These are phyloP conservation scores for Dittrichia graveolens DNA, from an alignment of 129 eudicot genomes.

Conservation along the genomic window DNA sequence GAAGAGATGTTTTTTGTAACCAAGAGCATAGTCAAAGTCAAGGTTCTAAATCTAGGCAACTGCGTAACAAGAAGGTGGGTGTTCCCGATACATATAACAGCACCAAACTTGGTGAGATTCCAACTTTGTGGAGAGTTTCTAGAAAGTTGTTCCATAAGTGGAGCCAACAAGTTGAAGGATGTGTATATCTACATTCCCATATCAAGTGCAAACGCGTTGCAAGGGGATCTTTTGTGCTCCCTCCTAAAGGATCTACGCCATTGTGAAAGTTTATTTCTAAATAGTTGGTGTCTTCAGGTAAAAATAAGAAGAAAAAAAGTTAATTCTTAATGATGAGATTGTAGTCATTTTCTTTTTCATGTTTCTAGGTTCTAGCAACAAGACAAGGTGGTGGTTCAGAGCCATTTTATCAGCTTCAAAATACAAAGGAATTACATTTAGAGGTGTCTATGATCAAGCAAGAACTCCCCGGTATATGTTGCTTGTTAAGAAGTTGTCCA, in stretches of 20 bases:
- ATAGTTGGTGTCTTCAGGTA: constrained; percentile 33
- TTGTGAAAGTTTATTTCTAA: constrained; percentile 4
- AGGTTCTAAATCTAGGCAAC: background rate
- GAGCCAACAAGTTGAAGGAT: background rate
- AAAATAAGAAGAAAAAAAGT: background rate
- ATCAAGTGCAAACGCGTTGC: background rate
- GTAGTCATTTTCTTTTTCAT: background rate
- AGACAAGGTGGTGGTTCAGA: background rate
- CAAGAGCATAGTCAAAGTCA: constrained; percentile 4
- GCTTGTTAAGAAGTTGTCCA: constrained; percentile 16
- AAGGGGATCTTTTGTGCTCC: background rate
- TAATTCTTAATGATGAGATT: background rate
- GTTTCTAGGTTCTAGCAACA: constrained; percentile 20
- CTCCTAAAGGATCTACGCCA: constrained; percentile 5
- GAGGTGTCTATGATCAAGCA: constrained; percentile 5
- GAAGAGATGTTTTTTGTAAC: background rate
- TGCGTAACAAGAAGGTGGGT: background rate
- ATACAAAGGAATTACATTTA: background rate
- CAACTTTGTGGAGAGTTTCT: background rate
- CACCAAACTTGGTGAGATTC: constrained; percentile 9
- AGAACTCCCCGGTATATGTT: constrained; percentile 26
- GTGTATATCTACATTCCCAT: background rate
- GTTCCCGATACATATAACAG: constrained; percentile 6
- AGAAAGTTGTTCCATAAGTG: background rate
- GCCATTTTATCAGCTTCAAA: background rate